Evolutionary conservation across 768 basidiomycete genomes (phyloP), one percentile per base, ranked within the genome.

Genomic region (Candolleomyces efflorescens): DNA sequence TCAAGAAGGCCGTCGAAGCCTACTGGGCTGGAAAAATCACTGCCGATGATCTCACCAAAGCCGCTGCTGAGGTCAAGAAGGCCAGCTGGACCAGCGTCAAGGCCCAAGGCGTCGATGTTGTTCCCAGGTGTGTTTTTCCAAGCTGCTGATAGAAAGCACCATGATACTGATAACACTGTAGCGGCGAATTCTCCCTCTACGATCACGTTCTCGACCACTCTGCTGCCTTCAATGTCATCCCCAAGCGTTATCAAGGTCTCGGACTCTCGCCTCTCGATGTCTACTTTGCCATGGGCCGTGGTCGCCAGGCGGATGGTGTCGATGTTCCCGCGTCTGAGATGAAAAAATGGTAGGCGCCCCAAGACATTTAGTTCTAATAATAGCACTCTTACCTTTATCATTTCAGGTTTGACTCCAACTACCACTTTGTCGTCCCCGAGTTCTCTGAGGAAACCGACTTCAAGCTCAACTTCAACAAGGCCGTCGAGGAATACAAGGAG

Each of bases 261-360:
- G 86, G 87, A 57, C 78, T 99, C 54, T 92, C 92, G 26, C 81
- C 85, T 62, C 86, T 98, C 63, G 96, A 99, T 75, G 87, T 94
- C 70, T 97, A 92, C 78, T 98, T 99, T 67, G 97, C 97, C 66
- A 95, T 98, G 91, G 97, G 96, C 54, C 96, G 97, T 76, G 97
- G 97, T 58, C 92, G 96, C 64, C 97, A 99, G 76, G 82, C 89
- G 43, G 91, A 85, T 62, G 89, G 86, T 59, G 95, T 98, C 66
- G 97, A 99, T 77, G 94, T 98, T 63, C 93, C 92, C 51, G 94
- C 95, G 49, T 93, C 85, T 62, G 95, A 98, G 81, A 98, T 98
- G 97, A 98, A 97, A 84, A 98, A 98, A 77, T 99, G 97, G 96
- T 92, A 69, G 66, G 86, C 78, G 27, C 38, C 41, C 26, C 55